Evolutionary conservation across 495 filamentous ascomycete genomes (phyloP), one percentile per base, ranked within the genome.

Genomic region (Parathielavia appendiculata): DNA sequence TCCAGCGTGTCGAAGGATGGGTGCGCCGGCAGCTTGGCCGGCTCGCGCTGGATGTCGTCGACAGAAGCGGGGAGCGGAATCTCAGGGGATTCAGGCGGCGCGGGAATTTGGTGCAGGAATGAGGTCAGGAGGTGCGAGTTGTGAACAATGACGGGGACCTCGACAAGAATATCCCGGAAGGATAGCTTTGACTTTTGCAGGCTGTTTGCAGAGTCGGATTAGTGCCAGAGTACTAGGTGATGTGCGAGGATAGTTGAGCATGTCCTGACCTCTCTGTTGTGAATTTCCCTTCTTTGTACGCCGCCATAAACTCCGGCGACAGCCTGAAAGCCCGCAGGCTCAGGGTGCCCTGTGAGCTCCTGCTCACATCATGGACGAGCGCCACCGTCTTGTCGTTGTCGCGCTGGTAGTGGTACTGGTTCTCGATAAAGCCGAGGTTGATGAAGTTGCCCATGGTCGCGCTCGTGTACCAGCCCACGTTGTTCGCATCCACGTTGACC

Each of bases 371-470:
- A 73, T 97, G 90, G 39, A 98, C 90, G 41, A 98, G 78, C 26
- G 91, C 91, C n/a, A 96, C 86, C 10, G 91, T 96, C 69, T 85
- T 80, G 71, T 96, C 91, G 69, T 97, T 97, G 66, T 92, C 89
- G 67, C 88, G 91, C 79, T 98, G 93, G 77, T 96, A 97, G 76
- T 89, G 88, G 74, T 86, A 92, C 75, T 97, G 93, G 74, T 97
- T 98, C 80, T 98, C 93, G 77, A 97, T 89, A 68, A 95, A 91
- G 78, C 88, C 90, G 65, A 86, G 73, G 77, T 89, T 96, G 76
- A 97, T 82, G 59, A 97, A 98, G 80, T 97, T 97, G 69, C 93
- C 95, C 85, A 98, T 93, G 75, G 91, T 96, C 58, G 92, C 91
- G 74, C 91, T 97, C 54, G 90, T 96, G 75, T 98, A 98, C 92